These are phyloP conservation scores for Aspergillus sp. DNA, from an alignment of 2,329 filamentous ascomycete genomes.

Conservation along the genomic window DNA sequence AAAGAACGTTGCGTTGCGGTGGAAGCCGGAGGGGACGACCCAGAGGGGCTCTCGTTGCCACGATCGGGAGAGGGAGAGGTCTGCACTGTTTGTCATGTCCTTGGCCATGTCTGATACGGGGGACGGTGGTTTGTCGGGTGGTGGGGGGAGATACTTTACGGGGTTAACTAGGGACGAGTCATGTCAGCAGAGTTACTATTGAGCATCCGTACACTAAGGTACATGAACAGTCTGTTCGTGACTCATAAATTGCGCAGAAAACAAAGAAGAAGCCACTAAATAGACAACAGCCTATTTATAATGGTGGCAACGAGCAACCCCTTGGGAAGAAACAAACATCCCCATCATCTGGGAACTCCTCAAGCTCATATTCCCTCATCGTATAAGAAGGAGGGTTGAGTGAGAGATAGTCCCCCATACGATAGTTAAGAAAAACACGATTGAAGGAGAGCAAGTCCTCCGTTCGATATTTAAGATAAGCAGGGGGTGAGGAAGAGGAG, in stretches of 20 bases:
- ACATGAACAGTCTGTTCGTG: conserved; percentile 17
- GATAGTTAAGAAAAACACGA: too few relatives aligned
- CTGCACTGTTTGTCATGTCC: conserved; percentile 29
- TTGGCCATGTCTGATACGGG: conserved; percentile 31
- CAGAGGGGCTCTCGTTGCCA: conserved; percentile 39
- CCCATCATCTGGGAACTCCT: not conserved
- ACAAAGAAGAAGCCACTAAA: not conserved
- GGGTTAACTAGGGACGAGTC: conserved; percentile 37
- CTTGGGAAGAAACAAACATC: not conserved
- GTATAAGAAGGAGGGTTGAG: conserved; percentile 32
- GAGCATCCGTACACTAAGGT: conserved; percentile 18
- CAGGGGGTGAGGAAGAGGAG: too few relatives aligned
- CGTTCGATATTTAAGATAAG: too few relatives aligned
- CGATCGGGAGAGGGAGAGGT: conserved; percentile 28
- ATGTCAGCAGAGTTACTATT: conserved; percentile 36
- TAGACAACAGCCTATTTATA: not conserved
- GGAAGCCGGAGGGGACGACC: conserved; percentile 60
- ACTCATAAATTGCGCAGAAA: not conserved
- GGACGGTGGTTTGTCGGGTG: conserved; percentile 30
- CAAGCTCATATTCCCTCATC: conserved; percentile 34
- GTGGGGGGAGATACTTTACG: conserved; percentile 22
- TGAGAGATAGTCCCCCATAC: conserved; percentile 20
- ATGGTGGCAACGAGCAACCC: not conserved
- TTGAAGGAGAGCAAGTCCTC: too few relatives aligned
- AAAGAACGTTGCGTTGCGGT: conserved; percentile 66